Percentiles rank a stretch among this genome's conserved stretches.
Conservation (phyloP, 2,329 filamentous ascomycete genomes). For the Alternaria arborescens region DNA sequence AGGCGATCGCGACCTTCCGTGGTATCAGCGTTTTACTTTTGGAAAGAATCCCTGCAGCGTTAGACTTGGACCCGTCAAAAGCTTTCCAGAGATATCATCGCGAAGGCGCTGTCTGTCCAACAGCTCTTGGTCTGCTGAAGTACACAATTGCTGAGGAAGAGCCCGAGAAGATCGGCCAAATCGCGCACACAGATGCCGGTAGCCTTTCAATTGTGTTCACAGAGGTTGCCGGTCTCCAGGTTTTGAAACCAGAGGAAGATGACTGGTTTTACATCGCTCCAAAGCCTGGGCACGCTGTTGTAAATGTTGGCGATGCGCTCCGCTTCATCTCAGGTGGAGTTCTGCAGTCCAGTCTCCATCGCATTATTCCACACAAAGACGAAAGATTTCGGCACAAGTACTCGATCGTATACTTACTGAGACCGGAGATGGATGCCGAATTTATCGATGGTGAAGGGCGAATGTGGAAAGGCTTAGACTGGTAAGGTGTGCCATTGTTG, state of each 20-base stretch:
- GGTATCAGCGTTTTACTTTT: not conserved
- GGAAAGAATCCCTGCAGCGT: not conserved
- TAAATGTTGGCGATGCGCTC: not conserved
- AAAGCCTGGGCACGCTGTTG: not conserved
- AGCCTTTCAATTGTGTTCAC: not conserved
- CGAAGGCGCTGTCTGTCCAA: not conserved
- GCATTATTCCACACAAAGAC: not conserved
- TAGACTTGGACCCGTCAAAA: not conserved
- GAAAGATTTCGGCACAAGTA: not conserved
- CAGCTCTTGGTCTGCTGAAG: not conserved
- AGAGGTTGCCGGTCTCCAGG: not conserved
- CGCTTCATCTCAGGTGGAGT: not conserved
- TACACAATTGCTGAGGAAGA: not conserved
- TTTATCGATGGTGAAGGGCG: not conserved
- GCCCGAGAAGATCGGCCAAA: not conserved
- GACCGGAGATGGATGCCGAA: not conserved
- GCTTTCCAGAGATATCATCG: not conserved
- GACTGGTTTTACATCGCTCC: not conserved
- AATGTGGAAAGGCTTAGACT: not conserved
- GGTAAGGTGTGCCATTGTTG: not conserved
- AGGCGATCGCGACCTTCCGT: not conserved
- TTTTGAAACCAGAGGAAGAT: not conserved
- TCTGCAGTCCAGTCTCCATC: not conserved
- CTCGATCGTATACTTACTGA: not conserved
- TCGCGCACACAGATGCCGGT: not conserved